Conservation (phyloP, 2,329 filamentous ascomycete genomes). For the Colletotrichum sp. region DNA sequence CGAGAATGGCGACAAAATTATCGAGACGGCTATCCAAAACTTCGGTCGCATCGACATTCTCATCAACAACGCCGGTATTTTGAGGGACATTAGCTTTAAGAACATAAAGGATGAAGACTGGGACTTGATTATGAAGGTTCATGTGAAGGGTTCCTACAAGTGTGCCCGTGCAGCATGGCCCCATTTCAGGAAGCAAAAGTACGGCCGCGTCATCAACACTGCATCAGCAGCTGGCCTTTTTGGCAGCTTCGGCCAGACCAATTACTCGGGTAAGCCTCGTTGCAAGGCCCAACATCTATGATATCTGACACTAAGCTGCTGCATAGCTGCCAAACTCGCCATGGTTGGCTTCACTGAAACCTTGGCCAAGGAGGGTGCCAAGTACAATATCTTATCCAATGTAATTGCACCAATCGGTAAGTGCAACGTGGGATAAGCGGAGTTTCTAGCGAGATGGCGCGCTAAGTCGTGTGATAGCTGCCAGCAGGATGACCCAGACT, state of each 20-base stretch:
- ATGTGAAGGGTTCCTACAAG: constrained; percentile 95
- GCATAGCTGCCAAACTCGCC: constrained; percentile 83
- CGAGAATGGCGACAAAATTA: constrained; percentile 92
- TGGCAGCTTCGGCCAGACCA: constrained; percentile 93
- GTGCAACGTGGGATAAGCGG: constrained; percentile 23
- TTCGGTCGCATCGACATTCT: constrained; percentile 92
- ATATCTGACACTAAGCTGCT: neutral
- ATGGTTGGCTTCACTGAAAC: constrained; percentile 98
- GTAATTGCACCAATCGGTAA: constrained; percentile 85
- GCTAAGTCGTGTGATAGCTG: constrained; percentile 57
- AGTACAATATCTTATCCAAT: constrained; percentile 97
- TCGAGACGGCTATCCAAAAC: constrained; percentile 81
- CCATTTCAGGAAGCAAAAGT: constrained; percentile 98
- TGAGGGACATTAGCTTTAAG: constrained; percentile 96
- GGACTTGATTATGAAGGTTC: constrained; percentile 93
- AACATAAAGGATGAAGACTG: constrained; percentile 98
- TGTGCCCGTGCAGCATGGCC: constrained; percentile 95
- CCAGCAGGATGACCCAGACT: constrained; percentile 93
- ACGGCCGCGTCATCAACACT: constrained; percentile 94
- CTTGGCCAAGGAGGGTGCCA: constrained; percentile 93
- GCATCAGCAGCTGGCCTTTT: constrained; percentile 95
- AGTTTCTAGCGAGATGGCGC: neutral
- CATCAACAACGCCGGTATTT: constrained; percentile 97
- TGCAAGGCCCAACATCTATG: neutral
- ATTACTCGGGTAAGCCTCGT: constrained; percentile 75